Evolutionary conservation across 257 asterid genomes (phyloP).

Genomic region (Ajuga chamaepitys): DNA sequence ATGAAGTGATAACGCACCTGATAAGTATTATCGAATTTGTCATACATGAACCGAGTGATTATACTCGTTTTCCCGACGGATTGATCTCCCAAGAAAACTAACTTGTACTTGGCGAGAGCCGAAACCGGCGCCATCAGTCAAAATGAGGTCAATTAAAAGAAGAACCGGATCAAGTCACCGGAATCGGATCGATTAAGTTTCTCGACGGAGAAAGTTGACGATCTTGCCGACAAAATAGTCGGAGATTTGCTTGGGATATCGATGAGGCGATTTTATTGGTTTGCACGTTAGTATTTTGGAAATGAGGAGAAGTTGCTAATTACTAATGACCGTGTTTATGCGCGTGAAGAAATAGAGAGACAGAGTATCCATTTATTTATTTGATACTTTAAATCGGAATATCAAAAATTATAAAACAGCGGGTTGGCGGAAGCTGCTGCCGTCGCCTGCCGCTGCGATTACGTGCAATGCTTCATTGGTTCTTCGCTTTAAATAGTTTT

Average conservation of each 20-base stretch:
- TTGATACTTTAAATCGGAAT: not conserved
- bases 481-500: too few species aligned
- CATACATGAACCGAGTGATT: slow-evolving; percentile 93
- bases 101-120: slow-evolving; percentile 88
- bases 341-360: slow-evolving; percentile 18
- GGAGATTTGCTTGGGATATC: slow-evolving; percentile 18
- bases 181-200: slow-evolving; percentile 18
- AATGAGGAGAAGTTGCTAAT: slow-evolving; percentile 2
- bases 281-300: slow-evolving; percentile 24
- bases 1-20: slow-evolving; percentile 40
- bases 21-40: slow-evolving; percentile 82
- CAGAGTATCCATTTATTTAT: not conserved
- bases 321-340: not conserved
- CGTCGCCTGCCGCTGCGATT: not conserved
- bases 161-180: slow-evolving; percentile 17
- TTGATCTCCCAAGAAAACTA: slow-evolving; percentile 90
- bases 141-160: slow-evolving; percentile 20
- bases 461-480: too few species aligned
- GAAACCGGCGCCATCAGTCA: slow-evolving; percentile 85
- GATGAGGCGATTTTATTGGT: slow-evolving; percentile 12
- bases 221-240: slow-evolving; percentile 41
- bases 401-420: not conserved
- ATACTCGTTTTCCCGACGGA: slow-evolving; percentile 95
- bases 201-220: slow-evolving; percentile 33
- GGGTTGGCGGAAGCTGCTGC: not conserved